These are phyloP conservation scores for Nicotiana tabacum DNA, from an alignment of 257 asterid species.

Conservation along the genomic window DNA sequence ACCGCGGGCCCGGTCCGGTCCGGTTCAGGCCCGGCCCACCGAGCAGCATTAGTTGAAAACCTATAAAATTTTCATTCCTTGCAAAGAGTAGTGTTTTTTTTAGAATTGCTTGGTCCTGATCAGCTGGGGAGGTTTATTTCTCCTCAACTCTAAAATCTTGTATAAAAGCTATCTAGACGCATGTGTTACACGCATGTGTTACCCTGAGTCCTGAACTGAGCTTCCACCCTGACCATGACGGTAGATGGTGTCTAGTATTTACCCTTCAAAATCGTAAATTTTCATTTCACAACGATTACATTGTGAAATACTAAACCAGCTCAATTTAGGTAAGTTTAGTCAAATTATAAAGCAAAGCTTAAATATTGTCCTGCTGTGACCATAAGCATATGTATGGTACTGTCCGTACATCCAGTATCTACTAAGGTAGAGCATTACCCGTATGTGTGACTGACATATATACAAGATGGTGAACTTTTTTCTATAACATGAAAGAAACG, in stretches of 20 bases:
- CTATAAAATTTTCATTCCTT: conserved; percentile 19
- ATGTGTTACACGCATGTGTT: no score
- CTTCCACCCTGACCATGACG: no score
- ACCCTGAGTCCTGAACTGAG: no score
- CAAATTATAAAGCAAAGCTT: no score
- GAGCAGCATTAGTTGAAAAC: no score
- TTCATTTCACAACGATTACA: background rate
- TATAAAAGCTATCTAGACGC: background rate
- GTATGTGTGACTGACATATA: no score
- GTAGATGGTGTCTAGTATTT: background rate
- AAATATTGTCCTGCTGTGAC: background rate
- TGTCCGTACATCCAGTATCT: background rate
- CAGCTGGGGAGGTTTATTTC: background rate
- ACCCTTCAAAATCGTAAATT: background rate
- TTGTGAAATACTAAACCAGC: background rate
- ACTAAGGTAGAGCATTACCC: no score
- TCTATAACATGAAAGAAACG: no score
- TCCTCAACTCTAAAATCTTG: background rate
- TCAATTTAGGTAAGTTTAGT: no score
- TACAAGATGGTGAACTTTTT: no score
- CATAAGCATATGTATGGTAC: background rate
- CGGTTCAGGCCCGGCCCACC: no score
- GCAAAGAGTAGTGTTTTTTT: conserved; percentile 20
- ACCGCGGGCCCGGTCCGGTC: no score
- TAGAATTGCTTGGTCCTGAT: background rate